Evolutionary conservation across 2,329 filamentous ascomycete genomes (phyloP).

Genomic region (Claviceps quebecensis): DNA sequence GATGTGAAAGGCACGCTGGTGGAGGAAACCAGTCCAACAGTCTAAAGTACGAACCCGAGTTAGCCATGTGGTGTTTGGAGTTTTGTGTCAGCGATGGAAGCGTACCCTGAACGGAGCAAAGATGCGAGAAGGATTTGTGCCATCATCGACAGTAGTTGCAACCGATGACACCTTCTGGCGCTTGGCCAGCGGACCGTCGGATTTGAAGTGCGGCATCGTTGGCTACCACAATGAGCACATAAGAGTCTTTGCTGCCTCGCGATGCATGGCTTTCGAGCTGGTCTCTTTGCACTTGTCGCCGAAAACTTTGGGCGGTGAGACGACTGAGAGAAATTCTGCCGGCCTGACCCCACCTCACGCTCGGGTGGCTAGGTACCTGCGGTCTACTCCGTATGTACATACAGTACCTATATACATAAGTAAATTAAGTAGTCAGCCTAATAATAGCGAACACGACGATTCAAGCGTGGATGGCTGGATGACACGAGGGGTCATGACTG

Average conservation of each 20-base stretch:
- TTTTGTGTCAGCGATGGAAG: conserved; percentile 6
- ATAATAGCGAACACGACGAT: too few species aligned
- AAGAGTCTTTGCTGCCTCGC: not conserved
- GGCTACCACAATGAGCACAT: not conserved
- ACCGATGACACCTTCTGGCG: conserved; percentile 51
- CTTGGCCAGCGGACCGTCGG: conserved; percentile 55
- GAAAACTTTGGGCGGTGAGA: conserved; percentile 16
- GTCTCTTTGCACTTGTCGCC: not conserved
- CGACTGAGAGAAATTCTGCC: conserved; percentile 10
- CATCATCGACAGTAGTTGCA: conserved; percentile 21
- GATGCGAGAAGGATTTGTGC: conserved; percentile 54
- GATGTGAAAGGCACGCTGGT: conserved; percentile 83
- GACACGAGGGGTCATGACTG: not conserved
- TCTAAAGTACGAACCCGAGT: conserved; percentile 37
- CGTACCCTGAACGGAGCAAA: conserved; percentile 87
- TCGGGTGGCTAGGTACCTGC: too few species aligned
- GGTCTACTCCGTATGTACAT: too few species aligned
- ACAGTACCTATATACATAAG: too few species aligned
- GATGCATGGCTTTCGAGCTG: not conserved
- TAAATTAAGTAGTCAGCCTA: too few species aligned
- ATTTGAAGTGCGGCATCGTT: conserved; percentile 43
- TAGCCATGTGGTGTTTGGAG: conserved; percentile 1
- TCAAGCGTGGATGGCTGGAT: too few species aligned
- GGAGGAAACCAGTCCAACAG: conserved; percentile 83
- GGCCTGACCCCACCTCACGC: conserved; percentile 1